Evolutionary conservation across 1,284 basidiomycete species (phyloP).

Genomic region (Gomphus bonarii): DNA sequence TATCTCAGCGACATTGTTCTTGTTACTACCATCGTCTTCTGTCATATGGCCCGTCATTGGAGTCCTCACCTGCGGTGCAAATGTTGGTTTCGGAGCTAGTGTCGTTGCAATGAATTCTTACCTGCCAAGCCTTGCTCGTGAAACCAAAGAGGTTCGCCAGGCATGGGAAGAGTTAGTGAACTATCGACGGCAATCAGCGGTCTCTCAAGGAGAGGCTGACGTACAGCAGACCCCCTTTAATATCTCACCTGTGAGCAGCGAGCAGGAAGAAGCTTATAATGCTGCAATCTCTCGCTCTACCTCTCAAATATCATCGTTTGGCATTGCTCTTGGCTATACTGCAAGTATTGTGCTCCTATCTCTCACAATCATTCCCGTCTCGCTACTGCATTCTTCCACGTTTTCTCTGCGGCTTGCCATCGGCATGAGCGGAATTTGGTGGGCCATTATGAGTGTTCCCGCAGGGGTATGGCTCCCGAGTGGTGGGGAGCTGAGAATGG

Average conservation of each 20-base stretch:
- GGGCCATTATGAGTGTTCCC: slow-evolving; percentile 72
- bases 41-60: slow-evolving; percentile 55
- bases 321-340: slow-evolving; percentile 76
- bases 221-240: background rate
- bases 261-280: slow-evolving; percentile 29
- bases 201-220: slow-evolving; percentile 4
- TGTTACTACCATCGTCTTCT: slow-evolving; percentile 61
- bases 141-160: slow-evolving; percentile 48
- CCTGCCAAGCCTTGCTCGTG: slow-evolving; percentile 64
- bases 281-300: slow-evolving; percentile 56
- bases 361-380: slow-evolving; percentile 66
- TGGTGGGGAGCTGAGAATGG: slow-evolving; percentile 11
- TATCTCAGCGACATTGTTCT: slow-evolving; percentile 54
- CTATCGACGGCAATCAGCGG: slow-evolving; percentile 14
- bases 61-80: slow-evolving; percentile 60
- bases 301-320: slow-evolving; percentile 70
- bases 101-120: slow-evolving; percentile 87
- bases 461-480: slow-evolving; percentile 62
- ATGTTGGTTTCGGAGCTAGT: slow-evolving; percentile 75
- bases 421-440: slow-evolving; percentile 75
- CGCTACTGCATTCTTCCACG: slow-evolving; percentile 54
- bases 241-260: slow-evolving; percentile 11
- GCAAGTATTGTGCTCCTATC: slow-evolving; percentile 66
- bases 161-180: slow-evolving; percentile 29
- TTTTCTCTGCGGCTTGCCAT: slow-evolving; percentile 69